phyloP scores from a whole-genome alignment of 371 early-diverging fungal genomes.

The Mortierella sp. region DNA sequence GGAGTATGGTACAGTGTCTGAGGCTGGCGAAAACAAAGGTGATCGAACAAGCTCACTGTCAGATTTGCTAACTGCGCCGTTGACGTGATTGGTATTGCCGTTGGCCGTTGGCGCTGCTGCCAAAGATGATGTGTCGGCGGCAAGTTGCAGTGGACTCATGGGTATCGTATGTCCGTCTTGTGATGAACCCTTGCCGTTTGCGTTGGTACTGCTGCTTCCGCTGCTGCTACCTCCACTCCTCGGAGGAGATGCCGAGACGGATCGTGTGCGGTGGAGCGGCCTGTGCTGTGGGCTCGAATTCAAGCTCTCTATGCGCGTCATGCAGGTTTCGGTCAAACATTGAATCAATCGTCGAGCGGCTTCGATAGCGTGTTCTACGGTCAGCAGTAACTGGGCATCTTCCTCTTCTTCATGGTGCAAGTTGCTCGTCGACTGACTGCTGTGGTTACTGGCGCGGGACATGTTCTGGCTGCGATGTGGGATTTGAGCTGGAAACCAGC shows the following conservation, averaged over 20 bases:
- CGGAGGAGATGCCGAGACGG: constrained; percentile 46
- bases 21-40: constrained; percentile 30
- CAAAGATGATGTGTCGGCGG: constrained; percentile 17
- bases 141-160: constrained; percentile 40
- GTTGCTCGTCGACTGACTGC: constrained; percentile 26
- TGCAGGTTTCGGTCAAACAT: constrained; percentile 44
- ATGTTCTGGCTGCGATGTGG: constrained; percentile 53
- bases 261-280: constrained; percentile 24
- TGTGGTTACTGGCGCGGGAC: constrained; percentile 51
- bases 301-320: constrained; percentile 37
- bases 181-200: constrained; percentile 5
- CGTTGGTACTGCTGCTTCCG: constrained; percentile 13
- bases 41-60: constrained; percentile 27
- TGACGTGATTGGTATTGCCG: neutral
- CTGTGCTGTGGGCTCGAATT: constrained; percentile 32
- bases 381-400: constrained; percentile 35
- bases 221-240: constrained; percentile 32
- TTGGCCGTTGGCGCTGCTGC: constrained; percentile 1
- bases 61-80: constrained; percentile 8
- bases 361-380: constrained; percentile 49
- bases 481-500: constrained; percentile 32
- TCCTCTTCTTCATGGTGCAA: constrained; percentile 43
- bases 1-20: constrained; percentile 40
- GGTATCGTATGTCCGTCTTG: constrained; percentile 13
- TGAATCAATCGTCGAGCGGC: constrained; percentile 48